Conservation (phyloP, 306 rosid genomes). For the Gleditsia sinensis region DNA sequence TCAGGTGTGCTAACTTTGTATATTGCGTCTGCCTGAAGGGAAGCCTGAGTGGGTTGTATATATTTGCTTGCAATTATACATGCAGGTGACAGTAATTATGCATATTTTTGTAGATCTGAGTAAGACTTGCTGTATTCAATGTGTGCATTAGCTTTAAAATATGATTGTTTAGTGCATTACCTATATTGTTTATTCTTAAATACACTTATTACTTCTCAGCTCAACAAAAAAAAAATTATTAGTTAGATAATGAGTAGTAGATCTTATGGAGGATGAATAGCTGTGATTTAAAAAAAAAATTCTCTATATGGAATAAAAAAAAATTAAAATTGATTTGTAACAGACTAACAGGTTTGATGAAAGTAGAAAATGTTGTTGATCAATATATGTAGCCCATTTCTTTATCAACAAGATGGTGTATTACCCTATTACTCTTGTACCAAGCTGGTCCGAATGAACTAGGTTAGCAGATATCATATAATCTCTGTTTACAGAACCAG, state of each 20-base stretch:
- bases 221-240: background rate
- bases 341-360: background rate
- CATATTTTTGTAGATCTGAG: slow-evolving; percentile 16
- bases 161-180: slow-evolving; percentile 10
- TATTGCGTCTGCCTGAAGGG: slow-evolving; percentile 38
- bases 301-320: no score
- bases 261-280: slow-evolving; percentile 1
- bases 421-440: background rate
- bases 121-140: background rate
- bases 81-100: background rate
- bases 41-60: slow-evolving; percentile 8
- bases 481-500: no score
- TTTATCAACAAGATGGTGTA: background rate
- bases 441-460: background rate
- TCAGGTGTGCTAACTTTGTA: slow-evolving; percentile 55
- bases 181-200: background rate
- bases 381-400: background rate
- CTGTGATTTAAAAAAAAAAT: background rate
- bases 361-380: background rate
- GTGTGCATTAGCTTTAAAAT: background rate
- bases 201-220: background rate
- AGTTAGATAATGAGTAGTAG: background rate
- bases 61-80: slow-evolving; percentile 3
- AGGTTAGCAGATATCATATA: background rate
- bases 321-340: background rate